Conservation (phyloP, 2,329 filamentous ascomycete genomes). For the Diplodia intermedia region DNA sequence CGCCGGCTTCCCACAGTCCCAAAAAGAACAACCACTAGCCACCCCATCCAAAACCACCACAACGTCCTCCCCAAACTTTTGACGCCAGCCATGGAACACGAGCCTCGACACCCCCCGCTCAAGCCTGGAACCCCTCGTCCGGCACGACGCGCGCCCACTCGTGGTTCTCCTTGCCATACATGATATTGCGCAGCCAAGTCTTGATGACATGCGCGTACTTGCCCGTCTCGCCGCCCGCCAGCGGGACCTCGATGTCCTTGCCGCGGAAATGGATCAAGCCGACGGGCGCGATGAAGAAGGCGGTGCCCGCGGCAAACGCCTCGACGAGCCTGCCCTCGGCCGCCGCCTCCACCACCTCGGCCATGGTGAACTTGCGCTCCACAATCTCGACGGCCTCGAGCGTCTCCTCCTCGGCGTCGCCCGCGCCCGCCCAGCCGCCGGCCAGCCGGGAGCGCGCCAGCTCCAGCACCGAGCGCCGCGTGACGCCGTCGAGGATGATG, state of each 20-base stretch:
- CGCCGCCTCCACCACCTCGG: constrained; percentile 74
- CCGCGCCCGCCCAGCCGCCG: constrained; percentile 37
- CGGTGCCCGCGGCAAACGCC: constrained; percentile 86
- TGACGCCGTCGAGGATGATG: constrained; percentile 87
- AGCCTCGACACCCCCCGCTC: neutral
- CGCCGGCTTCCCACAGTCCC: constrained; percentile 3
- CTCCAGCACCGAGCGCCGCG: constrained; percentile 79
- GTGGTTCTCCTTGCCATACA: constrained; percentile 56
- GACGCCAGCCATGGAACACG: too few species aligned
- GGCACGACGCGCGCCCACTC: constrained; percentile 57
- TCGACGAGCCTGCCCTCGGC: constrained; percentile 80
- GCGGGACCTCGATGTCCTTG: constrained; percentile 52
- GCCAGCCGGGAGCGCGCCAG: constrained; percentile 70
- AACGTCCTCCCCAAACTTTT: neutral
- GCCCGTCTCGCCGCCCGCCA: constrained; percentile 50
- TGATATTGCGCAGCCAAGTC: constrained; percentile 57
- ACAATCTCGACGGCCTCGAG: constrained; percentile 68
- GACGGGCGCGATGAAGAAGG: constrained; percentile 61
- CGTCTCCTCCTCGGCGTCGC: constrained; percentile 33
- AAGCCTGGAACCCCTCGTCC: constrained; percentile 39
- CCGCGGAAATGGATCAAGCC: constrained; percentile 55
- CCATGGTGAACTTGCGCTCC: constrained; percentile 83
- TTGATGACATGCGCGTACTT: constrained; percentile 53
- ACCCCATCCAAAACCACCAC: neutral
- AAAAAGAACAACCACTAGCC: neutral